A percentile compares a stretch with the other conserved stretches of the same genome.
Evolutionary conservation across 805 yeast species (phyloP).

Genomic region (Zygosaccharomyces rouxii): DNA sequence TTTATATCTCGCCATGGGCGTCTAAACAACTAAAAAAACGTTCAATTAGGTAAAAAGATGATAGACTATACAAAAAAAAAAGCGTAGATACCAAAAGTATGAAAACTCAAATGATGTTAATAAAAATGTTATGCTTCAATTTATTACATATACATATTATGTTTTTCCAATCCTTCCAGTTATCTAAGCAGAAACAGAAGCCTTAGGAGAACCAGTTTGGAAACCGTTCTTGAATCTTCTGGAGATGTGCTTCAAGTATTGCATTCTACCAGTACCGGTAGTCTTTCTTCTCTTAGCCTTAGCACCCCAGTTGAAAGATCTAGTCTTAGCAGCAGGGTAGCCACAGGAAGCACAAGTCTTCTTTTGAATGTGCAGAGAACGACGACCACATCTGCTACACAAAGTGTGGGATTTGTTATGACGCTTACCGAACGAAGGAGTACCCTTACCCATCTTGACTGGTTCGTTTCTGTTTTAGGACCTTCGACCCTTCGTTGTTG

Average conservation of each 20-base stretch:
- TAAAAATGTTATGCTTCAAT: constrained; percentile 9
- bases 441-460: constrained; percentile 87
- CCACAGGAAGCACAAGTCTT: constrained; percentile 98
- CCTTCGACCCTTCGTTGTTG: neutral
- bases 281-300: constrained; percentile 99
- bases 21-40: constrained; percentile 10
- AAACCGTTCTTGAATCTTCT: constrained; percentile 99
- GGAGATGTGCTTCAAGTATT: constrained; percentile 92
- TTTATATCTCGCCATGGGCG: constrained; percentile 60
- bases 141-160: constrained; percentile 8
- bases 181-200: constrained; percentile 54
- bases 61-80: constrained; percentile 11
- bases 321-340: constrained; percentile 98
- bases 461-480: constrained; percentile 26
- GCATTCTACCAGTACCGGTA: constrained; percentile 99
- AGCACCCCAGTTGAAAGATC: constrained; percentile 98
- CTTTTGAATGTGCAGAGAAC: constrained; percentile 99
- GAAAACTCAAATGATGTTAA: constrained; percentile 3
- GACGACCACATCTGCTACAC: constrained; percentile 98
- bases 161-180: constrained; percentile 16
- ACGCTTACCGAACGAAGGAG: constrained; percentile 99
- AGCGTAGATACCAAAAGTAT: neutral
- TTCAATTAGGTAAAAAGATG: constrained; percentile 5
- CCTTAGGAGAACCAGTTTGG: constrained; percentile 74
- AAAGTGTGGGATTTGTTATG: constrained; percentile 99